These are phyloP conservation scores for Solanum hybrid DNA, from an alignment of 305 asterid species.

Conservation along the genomic window DNA sequence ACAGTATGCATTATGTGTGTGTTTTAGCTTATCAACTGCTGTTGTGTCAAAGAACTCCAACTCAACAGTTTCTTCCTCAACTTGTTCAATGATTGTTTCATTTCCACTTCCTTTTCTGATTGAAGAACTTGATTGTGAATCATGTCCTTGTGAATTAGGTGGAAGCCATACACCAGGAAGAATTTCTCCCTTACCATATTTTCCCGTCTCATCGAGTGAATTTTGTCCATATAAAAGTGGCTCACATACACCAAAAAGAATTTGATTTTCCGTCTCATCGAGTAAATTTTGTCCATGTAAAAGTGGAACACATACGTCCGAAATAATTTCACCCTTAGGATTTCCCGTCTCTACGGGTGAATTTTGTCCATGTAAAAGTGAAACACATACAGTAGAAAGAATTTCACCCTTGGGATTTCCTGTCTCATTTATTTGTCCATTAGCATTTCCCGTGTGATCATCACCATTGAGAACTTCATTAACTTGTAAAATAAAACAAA, in stretches of 20 bases:
- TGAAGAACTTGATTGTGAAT: not conserved
- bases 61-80: slow-evolving; percentile 51
- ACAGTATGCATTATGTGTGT: slow-evolving; percentile 45
- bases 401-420: not conserved
- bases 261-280: not conserved
- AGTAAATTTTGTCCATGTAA: not conserved
- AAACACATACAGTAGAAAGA: not conserved
- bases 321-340: not conserved
- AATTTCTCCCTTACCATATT: not conserved
- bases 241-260: not conserved
- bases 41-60: slow-evolving; percentile 43
- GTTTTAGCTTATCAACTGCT: slow-evolving; percentile 39
- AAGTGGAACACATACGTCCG: not conserved
- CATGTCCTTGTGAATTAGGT: not conserved
- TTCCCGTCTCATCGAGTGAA: not conserved
- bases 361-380: not conserved
- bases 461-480: not conserved
- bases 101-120: not conserved
- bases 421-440: not conserved
- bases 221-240: slow-evolving; percentile 1
- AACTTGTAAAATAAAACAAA: not conserved
- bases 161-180: not conserved
- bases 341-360: not conserved
- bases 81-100: slow-evolving; percentile 15
- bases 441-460: not conserved